Conservation (phyloP, 2,329 filamentous ascomycete species). For the Aspergillus luchuensis region DNA sequence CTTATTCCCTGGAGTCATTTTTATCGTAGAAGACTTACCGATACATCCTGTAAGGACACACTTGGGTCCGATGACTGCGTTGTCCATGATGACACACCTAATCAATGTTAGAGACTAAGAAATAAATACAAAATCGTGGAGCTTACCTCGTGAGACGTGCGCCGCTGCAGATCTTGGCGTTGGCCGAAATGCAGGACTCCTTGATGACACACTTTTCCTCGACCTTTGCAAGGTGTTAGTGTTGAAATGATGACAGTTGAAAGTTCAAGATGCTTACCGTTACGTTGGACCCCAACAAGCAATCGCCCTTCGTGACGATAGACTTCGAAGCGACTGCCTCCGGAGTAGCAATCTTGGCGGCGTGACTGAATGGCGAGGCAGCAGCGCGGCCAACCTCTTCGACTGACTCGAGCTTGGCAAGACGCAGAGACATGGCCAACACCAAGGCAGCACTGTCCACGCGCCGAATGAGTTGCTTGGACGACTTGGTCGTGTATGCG, state of each 20-base stretch:
- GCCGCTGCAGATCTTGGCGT: slow-evolving; percentile 81
- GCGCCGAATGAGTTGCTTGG: slow-evolving; percentile 72
- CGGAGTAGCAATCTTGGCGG: slow-evolving; percentile 78
- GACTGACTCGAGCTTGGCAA: slow-evolving; percentile 77
- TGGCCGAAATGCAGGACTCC: slow-evolving; percentile 82
- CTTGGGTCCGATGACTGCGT: slow-evolving; percentile 73
- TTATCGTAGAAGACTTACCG: background rate
- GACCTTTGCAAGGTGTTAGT: background rate
- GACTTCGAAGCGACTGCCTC: slow-evolving; percentile 77
- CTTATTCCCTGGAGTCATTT: background rate
- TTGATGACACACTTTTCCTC: slow-evolving; percentile 82
- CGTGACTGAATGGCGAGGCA: slow-evolving; percentile 74
- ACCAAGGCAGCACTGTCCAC: slow-evolving; percentile 86
- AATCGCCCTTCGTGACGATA: slow-evolving; percentile 80
- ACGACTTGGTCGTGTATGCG: slow-evolving; percentile 62
- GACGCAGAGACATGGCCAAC: slow-evolving; percentile 76
- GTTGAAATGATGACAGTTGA: background rate
- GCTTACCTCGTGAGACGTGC: slow-evolving; percentile 64
- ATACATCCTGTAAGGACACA: slow-evolving; percentile 88
- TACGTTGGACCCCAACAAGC: slow-evolving; percentile 83
- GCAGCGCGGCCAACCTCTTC: slow-evolving; percentile 60
- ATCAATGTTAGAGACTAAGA: background rate
- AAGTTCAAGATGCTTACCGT: slow-evolving; percentile 61
- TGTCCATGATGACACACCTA: slow-evolving; percentile 89
- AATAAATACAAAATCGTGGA: too few relatives aligned